These are phyloP conservation scores for Cylindrodendrum hubeiense DNA, from an alignment of 2,329 filamentous ascomycete genomes.

Conservation along the genomic window DNA sequence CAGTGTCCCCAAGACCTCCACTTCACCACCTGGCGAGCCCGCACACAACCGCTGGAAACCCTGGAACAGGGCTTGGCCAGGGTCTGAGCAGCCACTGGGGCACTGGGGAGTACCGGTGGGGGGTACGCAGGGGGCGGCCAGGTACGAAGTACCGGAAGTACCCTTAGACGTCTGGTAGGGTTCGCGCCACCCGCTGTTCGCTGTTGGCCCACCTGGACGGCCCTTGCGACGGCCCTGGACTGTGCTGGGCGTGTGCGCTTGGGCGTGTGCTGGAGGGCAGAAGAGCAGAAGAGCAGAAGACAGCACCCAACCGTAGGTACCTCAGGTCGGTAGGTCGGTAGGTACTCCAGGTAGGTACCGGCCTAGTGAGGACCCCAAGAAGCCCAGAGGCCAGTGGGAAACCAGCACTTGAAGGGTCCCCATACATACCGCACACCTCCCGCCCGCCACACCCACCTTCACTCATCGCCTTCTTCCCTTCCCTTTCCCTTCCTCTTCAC, in stretches of 20 bases:
- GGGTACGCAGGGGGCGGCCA: constrained; percentile 6
- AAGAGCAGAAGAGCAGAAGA: neutral
- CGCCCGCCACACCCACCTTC: constrained; percentile 41
- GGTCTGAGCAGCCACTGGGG: neutral
- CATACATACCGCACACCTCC: constrained; percentile 44
- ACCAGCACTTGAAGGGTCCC: neutral
- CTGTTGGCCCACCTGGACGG: constrained; percentile 37
- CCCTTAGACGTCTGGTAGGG: constrained; percentile 34
- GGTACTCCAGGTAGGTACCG: constrained; percentile 12
- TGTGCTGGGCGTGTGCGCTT: neutral
- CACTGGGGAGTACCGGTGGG: neutral
- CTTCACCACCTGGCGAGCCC: constrained; percentile 14
- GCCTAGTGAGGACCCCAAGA: constrained; percentile 19
- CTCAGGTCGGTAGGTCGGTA: neutral
- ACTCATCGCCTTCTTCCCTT: constrained; percentile 40
- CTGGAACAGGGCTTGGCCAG: neutral
- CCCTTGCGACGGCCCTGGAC: constrained; percentile 34
- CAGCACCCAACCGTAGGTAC: neutral
- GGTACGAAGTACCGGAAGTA: constrained; percentile 23
- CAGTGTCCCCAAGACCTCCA: constrained; percentile 14
- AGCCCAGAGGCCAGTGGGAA: neutral
- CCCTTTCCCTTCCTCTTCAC: constrained; percentile 44
- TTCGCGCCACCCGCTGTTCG: constrained; percentile 46
- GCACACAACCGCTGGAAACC: constrained; percentile 12
- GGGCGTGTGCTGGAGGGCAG: too few relatives aligned